Percentiles rank a stretch among this genome's conserved stretches.
Conservation (phyloP, 495 filamentous ascomycete species). For the Tuber calosporum region DNA sequence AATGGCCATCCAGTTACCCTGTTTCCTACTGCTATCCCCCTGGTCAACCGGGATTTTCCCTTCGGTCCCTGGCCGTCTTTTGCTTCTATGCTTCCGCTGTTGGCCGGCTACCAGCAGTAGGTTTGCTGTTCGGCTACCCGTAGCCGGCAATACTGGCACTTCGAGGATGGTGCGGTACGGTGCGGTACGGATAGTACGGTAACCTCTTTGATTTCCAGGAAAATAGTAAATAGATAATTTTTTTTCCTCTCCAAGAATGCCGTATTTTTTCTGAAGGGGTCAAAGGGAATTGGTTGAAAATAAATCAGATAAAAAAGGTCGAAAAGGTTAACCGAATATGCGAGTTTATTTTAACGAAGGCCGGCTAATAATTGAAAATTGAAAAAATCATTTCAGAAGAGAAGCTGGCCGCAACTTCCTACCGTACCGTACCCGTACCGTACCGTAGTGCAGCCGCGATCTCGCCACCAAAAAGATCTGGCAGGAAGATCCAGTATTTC, state of each 20-base stretch:
- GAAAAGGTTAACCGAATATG: not conserved
- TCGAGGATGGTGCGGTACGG: not conserved
- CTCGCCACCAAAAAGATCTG: not conserved
- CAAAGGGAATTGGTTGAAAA: not conserved
- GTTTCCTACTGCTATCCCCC: not conserved
- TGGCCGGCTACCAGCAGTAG: not conserved
- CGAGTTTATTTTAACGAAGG: not conserved
- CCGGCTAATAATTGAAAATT: not conserved
- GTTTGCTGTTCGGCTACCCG: not conserved
- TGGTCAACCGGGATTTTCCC: not conserved
- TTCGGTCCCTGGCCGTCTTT: not conserved
- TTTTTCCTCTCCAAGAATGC: not conserved
- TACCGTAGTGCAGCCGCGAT: constrained; percentile 2
- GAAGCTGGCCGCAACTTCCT: constrained; percentile 2
- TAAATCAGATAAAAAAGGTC: not conserved
- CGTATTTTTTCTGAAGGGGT: not conserved
- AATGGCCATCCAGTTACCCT: not conserved
- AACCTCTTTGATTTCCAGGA: not conserved
- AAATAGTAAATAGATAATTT: not conserved
- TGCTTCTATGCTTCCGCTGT: not conserved
- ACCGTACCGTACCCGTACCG: constrained; percentile 4
- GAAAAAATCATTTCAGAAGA: not conserved
- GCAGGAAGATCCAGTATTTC: constrained; percentile 1
- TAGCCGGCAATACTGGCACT: not conserved
- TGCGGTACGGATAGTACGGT: constrained; percentile 3